phyloP scores from a whole-genome alignment of 1,284 basidiomycete species.

The Blastosporella zonata region DNA sequence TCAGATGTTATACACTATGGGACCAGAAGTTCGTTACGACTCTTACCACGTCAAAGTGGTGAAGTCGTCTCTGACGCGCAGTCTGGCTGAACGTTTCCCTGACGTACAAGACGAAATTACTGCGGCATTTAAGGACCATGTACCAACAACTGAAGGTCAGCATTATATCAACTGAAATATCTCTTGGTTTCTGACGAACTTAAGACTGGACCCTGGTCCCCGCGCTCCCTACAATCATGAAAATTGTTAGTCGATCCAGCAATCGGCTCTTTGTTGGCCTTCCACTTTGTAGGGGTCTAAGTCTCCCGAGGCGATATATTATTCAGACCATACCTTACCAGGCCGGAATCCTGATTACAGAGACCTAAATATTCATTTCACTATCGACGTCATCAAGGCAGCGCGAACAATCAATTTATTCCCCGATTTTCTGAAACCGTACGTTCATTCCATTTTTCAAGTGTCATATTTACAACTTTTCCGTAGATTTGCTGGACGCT shows the following conservation, averaged over 20 bases:
- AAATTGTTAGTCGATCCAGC: conserved; percentile 30
- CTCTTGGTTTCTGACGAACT: not conserved
- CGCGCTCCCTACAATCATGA: conserved; percentile 29
- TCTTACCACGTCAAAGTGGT: conserved; percentile 32
- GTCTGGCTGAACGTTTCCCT: conserved; percentile 27
- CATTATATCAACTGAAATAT: not conserved
- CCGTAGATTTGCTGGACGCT: conserved; percentile 15
- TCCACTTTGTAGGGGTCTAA: conserved; percentile 31
- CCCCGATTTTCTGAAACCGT: conserved; percentile 40
- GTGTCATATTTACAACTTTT: no score
- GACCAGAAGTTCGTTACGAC: conserved; percentile 23
- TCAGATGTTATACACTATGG: conserved; percentile 28
- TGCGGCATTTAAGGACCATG: conserved; percentile 28
- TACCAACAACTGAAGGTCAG: conserved; percentile 21
- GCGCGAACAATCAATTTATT: conserved; percentile 29
- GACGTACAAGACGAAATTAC: conserved; percentile 35
- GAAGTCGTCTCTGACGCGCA: conserved; percentile 31
- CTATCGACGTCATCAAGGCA: conserved; percentile 28
- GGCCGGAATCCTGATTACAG: conserved; percentile 40
- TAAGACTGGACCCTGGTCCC: conserved; percentile 39
- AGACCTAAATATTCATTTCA: conserved; percentile 31
- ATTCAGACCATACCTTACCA: conserved; percentile 15
- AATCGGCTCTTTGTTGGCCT: conserved; percentile 40
- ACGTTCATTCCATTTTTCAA: conserved; percentile 11
- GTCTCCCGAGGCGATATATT: not conserved